Conservation (phyloP, 768 basidiomycete species). For the Psilocybe cyanescens region DNA sequence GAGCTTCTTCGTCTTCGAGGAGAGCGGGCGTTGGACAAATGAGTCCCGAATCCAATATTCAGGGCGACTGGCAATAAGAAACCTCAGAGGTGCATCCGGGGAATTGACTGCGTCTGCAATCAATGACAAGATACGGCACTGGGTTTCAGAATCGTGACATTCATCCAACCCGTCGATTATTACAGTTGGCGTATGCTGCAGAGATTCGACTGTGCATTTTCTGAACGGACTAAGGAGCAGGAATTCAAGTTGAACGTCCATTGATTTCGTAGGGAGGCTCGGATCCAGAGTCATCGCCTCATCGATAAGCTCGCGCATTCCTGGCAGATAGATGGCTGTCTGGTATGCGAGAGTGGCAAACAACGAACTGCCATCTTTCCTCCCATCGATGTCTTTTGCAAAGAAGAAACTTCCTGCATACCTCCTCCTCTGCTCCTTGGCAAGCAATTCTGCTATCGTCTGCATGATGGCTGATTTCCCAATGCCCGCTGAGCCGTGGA, state of each 20-base stretch:
- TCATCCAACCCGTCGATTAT: conserved; percentile 10
- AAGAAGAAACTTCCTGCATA: conserved; percentile 4
- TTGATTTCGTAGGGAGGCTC: background rate
- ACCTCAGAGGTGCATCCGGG: background rate
- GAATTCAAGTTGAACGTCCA: conserved; percentile 1
- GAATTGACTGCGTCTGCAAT: background rate
- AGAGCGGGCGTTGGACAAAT: background rate
- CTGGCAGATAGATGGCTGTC: background rate
- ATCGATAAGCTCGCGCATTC: background rate
- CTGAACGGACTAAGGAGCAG: background rate
- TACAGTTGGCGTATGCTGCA: background rate
- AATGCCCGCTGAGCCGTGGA: conserved; percentile 14
- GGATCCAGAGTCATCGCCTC: background rate
- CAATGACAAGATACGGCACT: background rate
- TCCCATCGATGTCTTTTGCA: background rate
- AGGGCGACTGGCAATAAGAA: conserved; percentile 6
- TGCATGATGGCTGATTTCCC: conserved; percentile 19
- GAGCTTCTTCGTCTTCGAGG: background rate
- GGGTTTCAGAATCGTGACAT: background rate
- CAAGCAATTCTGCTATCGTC: conserved; percentile 3
- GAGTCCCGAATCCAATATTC: background rate
- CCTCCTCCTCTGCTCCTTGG: background rate
- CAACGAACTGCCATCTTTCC: background rate
- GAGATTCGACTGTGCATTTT: background rate
- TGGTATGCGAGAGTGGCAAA: conserved; percentile 9